These are phyloP conservation scores for Jackrogersella minutella DNA, from an alignment of 495 filamentous ascomycete species.

Conservation along the genomic window DNA sequence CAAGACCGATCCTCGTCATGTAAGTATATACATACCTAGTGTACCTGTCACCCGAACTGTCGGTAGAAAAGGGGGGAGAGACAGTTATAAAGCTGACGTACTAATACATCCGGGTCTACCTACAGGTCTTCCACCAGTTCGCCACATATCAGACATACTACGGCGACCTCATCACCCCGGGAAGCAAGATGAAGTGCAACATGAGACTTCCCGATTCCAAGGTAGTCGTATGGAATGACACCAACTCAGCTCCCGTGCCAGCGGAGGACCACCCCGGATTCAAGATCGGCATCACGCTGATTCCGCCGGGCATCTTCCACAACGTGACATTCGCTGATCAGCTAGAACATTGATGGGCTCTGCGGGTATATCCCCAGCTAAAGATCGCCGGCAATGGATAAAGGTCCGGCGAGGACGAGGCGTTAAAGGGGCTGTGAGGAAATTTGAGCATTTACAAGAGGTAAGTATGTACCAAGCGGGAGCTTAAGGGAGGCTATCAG, in stretches of 20 bases:
- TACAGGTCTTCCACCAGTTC: conserved; percentile 41
- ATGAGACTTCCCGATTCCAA: background rate
- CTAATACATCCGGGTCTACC: background rate
- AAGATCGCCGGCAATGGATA: background rate
- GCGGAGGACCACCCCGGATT: background rate
- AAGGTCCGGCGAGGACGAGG: background rate
- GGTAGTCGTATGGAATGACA: background rate
- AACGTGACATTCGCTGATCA: conserved; percentile 4
- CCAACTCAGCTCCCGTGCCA: background rate
- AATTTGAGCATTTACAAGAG: too few relatives aligned
- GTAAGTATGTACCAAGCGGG: too few relatives aligned
- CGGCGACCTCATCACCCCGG: conserved; percentile 10
- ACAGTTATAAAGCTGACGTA: background rate
- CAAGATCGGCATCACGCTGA: background rate
- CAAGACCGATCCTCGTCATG: background rate
- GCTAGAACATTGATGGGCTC: background rate
- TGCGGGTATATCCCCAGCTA: background rate
- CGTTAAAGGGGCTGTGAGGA: too few relatives aligned
- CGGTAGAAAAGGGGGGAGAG: background rate
- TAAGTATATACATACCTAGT: background rate
- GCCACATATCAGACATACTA: conserved; percentile 10
- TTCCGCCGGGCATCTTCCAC: conserved; percentile 2
- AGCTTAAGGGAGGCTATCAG: too few relatives aligned
- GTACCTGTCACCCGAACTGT: background rate
- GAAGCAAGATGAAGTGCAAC: background rate